These are phyloP conservation scores for Hebeloma cylindrosporum DNA, from an alignment of 768 basidiomycete genomes.

Conservation along the genomic window DNA sequence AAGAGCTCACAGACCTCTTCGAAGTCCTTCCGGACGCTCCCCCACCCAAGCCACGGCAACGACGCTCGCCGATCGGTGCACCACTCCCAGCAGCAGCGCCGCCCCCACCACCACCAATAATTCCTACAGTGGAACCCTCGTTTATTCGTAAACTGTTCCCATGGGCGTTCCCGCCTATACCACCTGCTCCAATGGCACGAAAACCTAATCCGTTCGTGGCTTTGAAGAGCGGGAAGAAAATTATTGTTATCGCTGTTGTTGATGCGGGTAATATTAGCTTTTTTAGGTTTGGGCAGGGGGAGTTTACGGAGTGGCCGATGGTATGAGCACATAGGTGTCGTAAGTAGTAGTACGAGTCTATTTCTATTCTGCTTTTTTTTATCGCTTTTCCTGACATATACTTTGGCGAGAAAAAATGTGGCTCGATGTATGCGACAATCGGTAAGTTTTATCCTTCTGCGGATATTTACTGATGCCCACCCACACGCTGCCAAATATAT, in stretches of 20 bases:
- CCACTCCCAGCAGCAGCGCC: constrained; percentile 16
- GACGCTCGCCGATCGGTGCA: constrained; percentile 24
- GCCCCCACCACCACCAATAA: constrained; percentile 7
- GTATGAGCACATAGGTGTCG: constrained; percentile 24
- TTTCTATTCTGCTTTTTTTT: too few species aligned
- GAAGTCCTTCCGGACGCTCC: constrained; percentile 67
- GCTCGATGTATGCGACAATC: too few species aligned
- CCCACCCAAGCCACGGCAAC: constrained; percentile 51
- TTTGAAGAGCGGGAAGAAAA: constrained; percentile 83
- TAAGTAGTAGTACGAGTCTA: too few species aligned
- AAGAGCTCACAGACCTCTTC: constrained; percentile 76
- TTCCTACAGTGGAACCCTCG: constrained; percentile 4
- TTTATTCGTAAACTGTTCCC: constrained; percentile 28
- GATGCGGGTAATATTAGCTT: constrained; percentile 88
- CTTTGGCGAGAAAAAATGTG: too few species aligned
- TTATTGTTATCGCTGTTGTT: constrained; percentile 81
- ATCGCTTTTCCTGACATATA: too few species aligned
- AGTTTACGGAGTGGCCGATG: constrained; percentile 86
- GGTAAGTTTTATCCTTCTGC: too few species aligned
- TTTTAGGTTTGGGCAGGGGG: constrained; percentile 83
- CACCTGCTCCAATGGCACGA: constrained; percentile 24
- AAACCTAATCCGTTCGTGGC: constrained; percentile 74
- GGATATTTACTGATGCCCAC: too few species aligned
- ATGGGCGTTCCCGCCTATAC: constrained; percentile 19
- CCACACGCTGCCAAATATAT: too few species aligned